Evolutionary conservation across 2,329 filamentous ascomycete genomes (phyloP), one percentile per base, ranked within the genome.

Genomic region (Parastagonospora nodorum): DNA sequence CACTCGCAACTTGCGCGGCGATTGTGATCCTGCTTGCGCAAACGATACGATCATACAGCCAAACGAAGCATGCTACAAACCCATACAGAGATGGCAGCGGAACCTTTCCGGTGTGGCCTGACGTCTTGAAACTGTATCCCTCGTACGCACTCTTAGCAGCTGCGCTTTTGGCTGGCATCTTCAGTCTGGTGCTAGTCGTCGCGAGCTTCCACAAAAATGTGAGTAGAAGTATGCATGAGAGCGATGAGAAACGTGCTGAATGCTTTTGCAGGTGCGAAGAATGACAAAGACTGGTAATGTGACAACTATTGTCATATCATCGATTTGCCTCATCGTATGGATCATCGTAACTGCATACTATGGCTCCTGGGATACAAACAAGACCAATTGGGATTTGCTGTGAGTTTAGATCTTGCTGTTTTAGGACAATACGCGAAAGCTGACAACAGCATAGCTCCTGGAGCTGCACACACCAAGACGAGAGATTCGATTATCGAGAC

Each of bases 341-440:
- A 37, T 58, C 1, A 47, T 44, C 2, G 55, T 58, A n/a, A 61
- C 54, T 5, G 52, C 37, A 24, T 63, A 61, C 31, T 63, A 61
- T 36, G 58, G 49, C n/a, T 56, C 60, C 2, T 63, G 58, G 55
- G 60, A 63, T 30, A 57, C 51, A 1, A 50, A 42, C 8, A 50
- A 63, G 46, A 59, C 60, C 4, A 55, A 56, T n/a, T 63, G 56
- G 50, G 60, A 63, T 40, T 29, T 63, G 19, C 45, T 63, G 51
- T 59, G 30, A 42, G 53, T n/a, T n/a, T 33, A 8, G 8, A 8
- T 14, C n/a, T 9, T 6, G 2, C 12, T 15, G 1, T 2, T 37
- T 2, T 15, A 14, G n/a, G 14, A 2, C 15, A 16, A 28, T 50
- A 43, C 19, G 3, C 14, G 35, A 35, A 43, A 38, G n/a, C 15